Evolutionary conservation across 257 asterid species (phyloP), one percentile per base, ranked within the genome.

Genomic region (Cordia subcordata): DNA sequence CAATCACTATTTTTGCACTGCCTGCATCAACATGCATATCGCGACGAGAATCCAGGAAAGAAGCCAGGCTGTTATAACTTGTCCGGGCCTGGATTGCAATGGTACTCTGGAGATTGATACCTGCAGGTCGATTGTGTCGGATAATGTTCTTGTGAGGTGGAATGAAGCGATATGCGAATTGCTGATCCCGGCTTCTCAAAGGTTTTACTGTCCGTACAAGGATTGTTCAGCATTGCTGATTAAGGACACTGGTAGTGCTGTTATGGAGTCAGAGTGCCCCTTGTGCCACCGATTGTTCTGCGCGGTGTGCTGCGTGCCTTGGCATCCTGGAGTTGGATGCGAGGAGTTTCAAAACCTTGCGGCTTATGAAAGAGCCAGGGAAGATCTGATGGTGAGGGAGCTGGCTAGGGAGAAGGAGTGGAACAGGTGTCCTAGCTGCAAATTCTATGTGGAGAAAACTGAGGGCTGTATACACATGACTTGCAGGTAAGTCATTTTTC

Each of bases 21-120:
- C 60, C 0, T 90, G 97, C 69, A 42, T 87, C 0, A 19, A 68
- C 62, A 76, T 61, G 20, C 81, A 87, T 53, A 27, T 86, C 0
- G 62, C 76, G 0, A 63, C 68, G 0, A 69, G 56, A 13, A 32
- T 86, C 35, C 53, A 65, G 46, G 20, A 16, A 1, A 40, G 44
- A 11, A 6, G 32, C 19, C 38, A 10, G 11, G 27, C 8, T 42
- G 61, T 86, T 19, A n/a, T 27, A 27, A 27, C 60, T 1, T 90
- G 97, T 70, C 96, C 94, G 0, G 88, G 68, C 1, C 13, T 22
- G 0, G 77, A 65, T 6, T 90, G 97, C 68, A 8, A 22, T 1
- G 65, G 63, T 12, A 32, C 33, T 9, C 58, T 90, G 0, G 85
- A 75, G 4, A 10, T 65, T 13, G 75, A 58, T 1, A 8, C 62